Conservation (phyloP, 306 rosid genomes). For the Cyamopsis tetragonoloba region DNA sequence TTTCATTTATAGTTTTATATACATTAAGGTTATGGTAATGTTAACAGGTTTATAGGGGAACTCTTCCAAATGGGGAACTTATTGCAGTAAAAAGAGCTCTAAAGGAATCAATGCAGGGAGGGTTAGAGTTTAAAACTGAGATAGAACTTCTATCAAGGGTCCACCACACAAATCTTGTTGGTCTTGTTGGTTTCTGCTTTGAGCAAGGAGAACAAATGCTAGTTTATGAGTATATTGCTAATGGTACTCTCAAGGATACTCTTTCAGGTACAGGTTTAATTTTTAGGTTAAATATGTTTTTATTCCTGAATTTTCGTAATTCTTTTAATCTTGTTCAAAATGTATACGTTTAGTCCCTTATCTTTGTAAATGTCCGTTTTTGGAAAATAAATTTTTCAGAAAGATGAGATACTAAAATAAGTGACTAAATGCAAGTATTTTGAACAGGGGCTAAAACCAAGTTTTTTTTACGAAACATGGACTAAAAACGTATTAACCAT, state of each 20-base stretch:
- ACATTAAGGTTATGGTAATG: background rate
- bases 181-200: conserved; percentile 65
- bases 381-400: no score
- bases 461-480: no score
- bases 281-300: no score
- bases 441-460: no score
- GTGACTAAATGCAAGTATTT: no score
- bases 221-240: conserved; percentile 62
- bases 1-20: background rate
- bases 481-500: no score
- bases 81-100: conserved; percentile 65
- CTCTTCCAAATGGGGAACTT: conserved; percentile 50
- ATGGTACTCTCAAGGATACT: conserved; percentile 59
- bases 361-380: no score
- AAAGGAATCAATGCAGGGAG: conserved; percentile 61
- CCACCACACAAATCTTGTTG: conserved; percentile 76
- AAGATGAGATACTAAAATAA: no score
- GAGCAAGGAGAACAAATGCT: conserved; percentile 77
- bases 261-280: conserved; percentile 51
- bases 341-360: no score
- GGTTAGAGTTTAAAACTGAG: conserved; percentile 64
- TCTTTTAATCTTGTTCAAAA: no score
- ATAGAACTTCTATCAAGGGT: conserved; percentile 85
- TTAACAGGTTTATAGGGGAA: conserved; percentile 62
- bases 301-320: no score